Conservation (phyloP, 2,329 filamentous ascomycete genomes). For the Diaporthe citrichinensis region DNA sequence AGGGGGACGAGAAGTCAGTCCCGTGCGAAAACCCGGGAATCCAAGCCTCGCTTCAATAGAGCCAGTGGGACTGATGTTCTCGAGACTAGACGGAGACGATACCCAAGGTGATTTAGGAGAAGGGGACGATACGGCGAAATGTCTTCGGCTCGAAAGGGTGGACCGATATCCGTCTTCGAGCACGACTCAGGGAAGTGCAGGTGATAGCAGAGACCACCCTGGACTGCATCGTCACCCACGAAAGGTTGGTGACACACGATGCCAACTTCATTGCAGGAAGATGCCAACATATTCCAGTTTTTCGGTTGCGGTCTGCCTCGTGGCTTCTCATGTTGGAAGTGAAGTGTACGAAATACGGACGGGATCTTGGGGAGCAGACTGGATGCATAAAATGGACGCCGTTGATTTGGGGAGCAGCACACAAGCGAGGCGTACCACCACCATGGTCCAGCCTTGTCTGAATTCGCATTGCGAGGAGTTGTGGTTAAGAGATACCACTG, state of each 20-base stretch:
- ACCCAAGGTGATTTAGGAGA: not conserved
- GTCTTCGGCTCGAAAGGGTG: not conserved
- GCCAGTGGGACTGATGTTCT: constrained; percentile 19
- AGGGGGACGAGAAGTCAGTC: constrained; percentile 7
- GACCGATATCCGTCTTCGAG: not conserved
- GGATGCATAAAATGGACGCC: not conserved
- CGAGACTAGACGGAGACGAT: constrained; percentile 18
- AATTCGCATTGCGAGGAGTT: constrained; percentile 36
- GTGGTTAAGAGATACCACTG: constrained; percentile 32
- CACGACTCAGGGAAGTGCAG: not conserved
- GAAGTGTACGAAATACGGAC: not conserved
- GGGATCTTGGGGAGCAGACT: not conserved
- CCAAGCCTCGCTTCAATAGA: not conserved
- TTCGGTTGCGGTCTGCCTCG: constrained; percentile 24
- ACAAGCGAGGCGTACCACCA: not conserved
- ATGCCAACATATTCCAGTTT: constrained; percentile 13
- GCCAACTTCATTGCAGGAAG: not conserved
- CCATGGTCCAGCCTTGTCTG: not conserved
- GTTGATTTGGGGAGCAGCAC: not conserved
- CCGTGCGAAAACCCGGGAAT: not conserved
- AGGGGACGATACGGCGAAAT: not conserved
- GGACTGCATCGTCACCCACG: not conserved
- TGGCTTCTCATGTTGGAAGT: constrained; percentile 38
- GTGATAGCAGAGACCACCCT: not conserved
- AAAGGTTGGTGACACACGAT: constrained; percentile 29